Evolutionary conservation across 2,329 filamentous ascomycete genomes (phyloP), one percentile per base, ranked within the genome.

Genomic region (Sclerotinia spermophila): DNA sequence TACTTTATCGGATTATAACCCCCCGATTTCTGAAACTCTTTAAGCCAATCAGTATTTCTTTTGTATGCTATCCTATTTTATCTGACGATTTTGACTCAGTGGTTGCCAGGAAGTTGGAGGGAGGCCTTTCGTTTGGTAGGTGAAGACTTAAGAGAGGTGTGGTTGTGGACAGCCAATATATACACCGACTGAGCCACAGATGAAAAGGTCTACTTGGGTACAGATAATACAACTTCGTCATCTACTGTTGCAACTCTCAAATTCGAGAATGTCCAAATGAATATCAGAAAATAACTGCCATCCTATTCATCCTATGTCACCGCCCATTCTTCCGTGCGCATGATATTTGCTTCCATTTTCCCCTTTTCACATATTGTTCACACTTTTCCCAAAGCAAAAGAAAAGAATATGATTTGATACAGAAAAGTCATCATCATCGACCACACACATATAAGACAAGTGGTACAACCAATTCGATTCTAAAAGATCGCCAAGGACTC

Each of bases 181-280:
- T 48, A 48, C 27, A 64, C 21, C 42, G n/a, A 35, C 42, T 45
- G 6, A 48, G 60, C 60, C 42, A 64, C 19, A 48, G 60, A 48
- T 48, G 7, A 64, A 48, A 48, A n/a, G 60, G 60, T 48, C 60
- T 62, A 44, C 24, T 60, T 60, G 58, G n/a, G 58, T 27, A 44
- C 15, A 45, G 27, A 62, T 35, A 48, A 35, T 48, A 44, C 27
- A 48, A 48, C 27, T 13, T 62, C 27, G 27, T 62, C 27, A 45
- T 62, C 60, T 64, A 17, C 40, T 40, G 10, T 45, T 21, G 24
- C 35, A 38, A 17, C 24, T 40, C 48, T 13, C 48, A 27, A 42
- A 27, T 21, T 40, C 56, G 56, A 40, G 24, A 27, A n/a, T 7
- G 27, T 27, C 27, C 24, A 30, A 60, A 40, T 3, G n/a, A 11